Evolutionary conservation across 2,329 filamentous ascomycete genomes (phyloP), one percentile per base, ranked within the genome.

Genomic region (Phyllachora maydis): DNA sequence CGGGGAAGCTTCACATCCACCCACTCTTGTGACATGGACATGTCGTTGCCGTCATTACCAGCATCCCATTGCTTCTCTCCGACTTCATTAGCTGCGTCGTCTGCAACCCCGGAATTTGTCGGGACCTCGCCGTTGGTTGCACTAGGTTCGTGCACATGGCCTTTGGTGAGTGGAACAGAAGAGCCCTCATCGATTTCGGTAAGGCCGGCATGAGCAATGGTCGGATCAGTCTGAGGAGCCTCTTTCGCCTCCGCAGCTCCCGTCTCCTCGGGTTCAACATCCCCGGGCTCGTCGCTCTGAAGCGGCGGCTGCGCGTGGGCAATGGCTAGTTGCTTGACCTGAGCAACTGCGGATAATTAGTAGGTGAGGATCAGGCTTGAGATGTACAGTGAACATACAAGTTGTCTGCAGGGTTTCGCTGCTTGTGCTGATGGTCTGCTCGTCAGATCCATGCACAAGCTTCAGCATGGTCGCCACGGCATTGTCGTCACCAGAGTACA

Each of bases 381-480:
- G 6, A 19, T 11, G 7, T 12, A 19, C 11, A 21, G 12, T 15
- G 7, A 16, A 28, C 28, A 45, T 55, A 85, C 78, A 88, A 18
- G 71, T 78, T 14, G 77, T 68, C 34, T 65, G 50, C 13, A 81
- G 58, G 30, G 58, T 44, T 16, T 73, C 65, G 26, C 72, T 70
- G 23, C 59, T 55, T 14, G 76, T 72, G 33, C 65, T 72, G 32
- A 54, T 49, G 2, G 77, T 67, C 28, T 55, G 55, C 32, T 85
- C 76, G 9, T 69, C 57, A 14, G 65, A 59, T 16, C 75, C 77
- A 28, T 78, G 59, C 26, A 82, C 74, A 28, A 90, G 57, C 54
- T 77, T 82, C 39, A 78, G 49, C 50, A 81, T 81, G 27, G 74
- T 66, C 25, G 64, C 53, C 13, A 88, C 76, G 23, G 76, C 78